Evolutionary conservation across 2,329 filamentous ascomycete species (phyloP), one percentile per base, ranked within the genome.

Genomic region (Aspergillus pseudoglaucus): DNA sequence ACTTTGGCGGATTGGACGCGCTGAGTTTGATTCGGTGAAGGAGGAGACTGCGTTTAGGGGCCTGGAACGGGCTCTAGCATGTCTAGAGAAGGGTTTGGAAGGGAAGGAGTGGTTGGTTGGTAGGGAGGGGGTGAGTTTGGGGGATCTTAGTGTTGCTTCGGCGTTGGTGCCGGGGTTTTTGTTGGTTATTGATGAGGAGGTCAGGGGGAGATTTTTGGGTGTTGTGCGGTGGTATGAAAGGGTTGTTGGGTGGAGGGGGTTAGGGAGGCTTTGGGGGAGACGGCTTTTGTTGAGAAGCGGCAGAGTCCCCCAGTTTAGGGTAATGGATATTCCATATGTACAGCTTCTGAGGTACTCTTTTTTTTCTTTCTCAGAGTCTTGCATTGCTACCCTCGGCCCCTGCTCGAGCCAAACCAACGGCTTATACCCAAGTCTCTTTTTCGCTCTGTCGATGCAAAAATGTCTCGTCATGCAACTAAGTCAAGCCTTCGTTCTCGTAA

Each of bases 111-210:
- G 62, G 61, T 22, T 65, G 12, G 54, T 43, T 1, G 39, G 38
- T 7, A 46, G 44, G 10, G 59, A 59, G 18, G 59, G 59, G 52
- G 38, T 60, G 42, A 64, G 54, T 41, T 39, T 64, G 55, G 62
- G 58, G 7, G 62, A 65, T 55, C 58, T 65, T 27, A 56, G 51
- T 5, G 22, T 62, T 6, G 61, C 55, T 4, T 41, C 54, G 4
- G 48, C 59, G 8, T 38, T 65, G 37, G 22, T 51, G 14, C 61
- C 60, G 60, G 60, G 57, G 1, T 64, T 64, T 47, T 20, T 45
- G 1, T 22, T 53, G 41, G 41, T 47, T 1, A 54, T 64, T 35
- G 62, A 64, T 48, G 54, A 46, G 0, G 61, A 65, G 47, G 56
- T 62, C 53, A 50, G 61, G 14, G 27, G 44, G 7, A 58, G 59